Percentiles rank a stretch among this genome's conserved stretches.
These are phyloP conservation scores for Colletotrichum sidae DNA, from an alignment of 2,329 filamentous ascomycete genomes.

Conservation along the genomic window DNA sequence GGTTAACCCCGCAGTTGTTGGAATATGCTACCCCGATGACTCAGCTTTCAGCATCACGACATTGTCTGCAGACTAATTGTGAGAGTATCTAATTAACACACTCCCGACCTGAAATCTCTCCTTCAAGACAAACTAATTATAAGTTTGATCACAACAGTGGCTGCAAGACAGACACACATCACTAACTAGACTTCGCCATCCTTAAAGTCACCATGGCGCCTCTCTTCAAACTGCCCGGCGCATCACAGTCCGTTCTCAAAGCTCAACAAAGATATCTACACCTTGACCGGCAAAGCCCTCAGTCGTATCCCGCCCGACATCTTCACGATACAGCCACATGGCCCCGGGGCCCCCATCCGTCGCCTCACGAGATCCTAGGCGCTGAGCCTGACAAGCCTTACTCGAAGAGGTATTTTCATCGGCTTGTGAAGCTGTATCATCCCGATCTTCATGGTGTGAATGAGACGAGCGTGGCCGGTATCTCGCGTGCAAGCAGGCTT, in stretches of 20 bases:
- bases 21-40: neutral
- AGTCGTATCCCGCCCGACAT: neutral
- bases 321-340: conserved; percentile 14
- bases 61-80: neutral
- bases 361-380: conserved; percentile 37
- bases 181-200: too few species aligned
- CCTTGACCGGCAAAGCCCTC: neutral
- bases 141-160: too few species aligned
- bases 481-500: conserved; percentile 10
- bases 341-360: conserved; percentile 30
- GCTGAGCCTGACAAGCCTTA: conserved; percentile 22
- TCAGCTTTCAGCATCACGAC: neutral
- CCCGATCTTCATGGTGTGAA: conserved; percentile 32
- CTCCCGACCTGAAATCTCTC: too few species aligned
- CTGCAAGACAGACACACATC: neutral
- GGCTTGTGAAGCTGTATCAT: conserved; percentile 40
- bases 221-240: neutral
- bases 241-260: conserved; percentile 3
- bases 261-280: conserved; percentile 3
- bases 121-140: neutral
- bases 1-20: conserved; percentile 21
- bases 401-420: conserved; percentile 36
- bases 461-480: neutral
- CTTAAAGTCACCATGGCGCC: neutral
- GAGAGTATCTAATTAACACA: neutral